Evolutionary conservation across 768 basidiomycete species (phyloP), one percentile per base, ranked within the genome.

Genomic region (Phaffia tasmanica): DNA sequence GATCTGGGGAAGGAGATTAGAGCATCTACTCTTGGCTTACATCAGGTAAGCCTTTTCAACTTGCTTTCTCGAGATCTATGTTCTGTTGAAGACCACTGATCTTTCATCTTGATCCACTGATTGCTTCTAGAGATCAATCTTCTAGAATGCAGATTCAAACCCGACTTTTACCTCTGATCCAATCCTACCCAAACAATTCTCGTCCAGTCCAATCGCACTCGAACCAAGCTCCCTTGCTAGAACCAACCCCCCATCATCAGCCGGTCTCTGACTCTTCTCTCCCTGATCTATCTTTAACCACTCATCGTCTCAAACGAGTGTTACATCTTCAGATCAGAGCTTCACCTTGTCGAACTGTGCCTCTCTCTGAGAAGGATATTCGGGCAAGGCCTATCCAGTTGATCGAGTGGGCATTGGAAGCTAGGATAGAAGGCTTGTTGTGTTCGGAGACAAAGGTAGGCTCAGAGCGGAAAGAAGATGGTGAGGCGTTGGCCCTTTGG

Each of bases 271-370:
- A 21, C 25, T 47, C 23, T 50, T 51, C 53, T 3, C 46, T 62
- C 47, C 49, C 49, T 2, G 18, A 48, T 29, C 48, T 32, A 21
- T 51, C 61, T 2, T 32, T 49, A 4, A 62, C 61, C 1, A 62
- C n/a, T 19, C 48, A 51, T 29, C 61, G 49, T 16, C 48, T 25
- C 27, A 30, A 42, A 11, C 35, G 49, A 5, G 61, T 62, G 9
- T 51, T 62, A 2, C 61, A 62, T 32, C 42, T 62, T 51, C 49
- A 50, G 48, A 62, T 62, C 18, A 48, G 61, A 29, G 46, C 61
- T 4, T 48, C 61, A 9, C 32, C 48, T 21, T 51, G 49, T 29
- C 61, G 49, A 4, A 62, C 61, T 29, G 61, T 62, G 25, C 53
- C 11, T 14, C 61, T 50, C 19, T 48, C 61, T 30, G 61, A 62